Percentiles rank a stretch among this genome's conserved stretches.
These are phyloP conservation scores for Myrmaecium sp. DNA, from an alignment of 2,329 filamentous ascomycete genomes.

Conservation along the genomic window DNA sequence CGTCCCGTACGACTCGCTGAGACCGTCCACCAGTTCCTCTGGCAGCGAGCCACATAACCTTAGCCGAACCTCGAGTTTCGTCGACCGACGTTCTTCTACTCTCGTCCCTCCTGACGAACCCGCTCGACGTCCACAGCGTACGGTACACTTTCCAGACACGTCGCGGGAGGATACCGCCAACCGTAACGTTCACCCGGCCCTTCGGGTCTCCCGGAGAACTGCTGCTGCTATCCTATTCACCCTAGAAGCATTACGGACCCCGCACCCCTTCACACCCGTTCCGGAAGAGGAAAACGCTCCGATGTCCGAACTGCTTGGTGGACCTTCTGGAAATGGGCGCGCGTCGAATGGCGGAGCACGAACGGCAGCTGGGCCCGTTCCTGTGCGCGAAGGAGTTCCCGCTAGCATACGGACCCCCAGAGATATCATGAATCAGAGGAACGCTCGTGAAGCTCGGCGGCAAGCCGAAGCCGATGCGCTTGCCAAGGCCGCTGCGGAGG, in stretches of 20 bases:
- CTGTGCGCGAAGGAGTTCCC: constrained; percentile 31
- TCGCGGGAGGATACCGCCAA: constrained; percentile 14
- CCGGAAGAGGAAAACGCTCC: constrained; percentile 72
- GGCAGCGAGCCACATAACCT: constrained; percentile 33
- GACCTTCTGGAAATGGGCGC: constrained; percentile 35
- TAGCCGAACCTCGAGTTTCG: constrained; percentile 35
- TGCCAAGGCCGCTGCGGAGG: constrained; percentile 24
- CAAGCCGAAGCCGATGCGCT: constrained; percentile 49
- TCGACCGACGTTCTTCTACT: constrained; percentile 21
- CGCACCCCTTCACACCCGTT: constrained; percentile 70
- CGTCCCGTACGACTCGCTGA: constrained; percentile 18
- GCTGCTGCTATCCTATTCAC: constrained; percentile 83
- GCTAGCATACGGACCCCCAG: constrained; percentile 63
- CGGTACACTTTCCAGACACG: constrained; percentile 16
- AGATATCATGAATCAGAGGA: constrained; percentile 80
- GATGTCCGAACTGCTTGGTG: constrained; percentile 71
- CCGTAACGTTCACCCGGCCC: constrained; percentile 34
- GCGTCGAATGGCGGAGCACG: constrained; percentile 39
- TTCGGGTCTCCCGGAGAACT: constrained; percentile 64
- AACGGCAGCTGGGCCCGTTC: constrained; percentile 33
- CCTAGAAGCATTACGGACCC: constrained; percentile 70
- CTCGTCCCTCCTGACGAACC: constrained; percentile 15
- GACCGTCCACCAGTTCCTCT: constrained; percentile 35
- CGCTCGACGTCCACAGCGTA: constrained; percentile 14
- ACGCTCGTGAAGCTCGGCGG: constrained; percentile 56